Evolutionary conservation across 371 early-diverging fungal genomes (phyloP).

Genomic region (Mortierella sp.): DNA sequence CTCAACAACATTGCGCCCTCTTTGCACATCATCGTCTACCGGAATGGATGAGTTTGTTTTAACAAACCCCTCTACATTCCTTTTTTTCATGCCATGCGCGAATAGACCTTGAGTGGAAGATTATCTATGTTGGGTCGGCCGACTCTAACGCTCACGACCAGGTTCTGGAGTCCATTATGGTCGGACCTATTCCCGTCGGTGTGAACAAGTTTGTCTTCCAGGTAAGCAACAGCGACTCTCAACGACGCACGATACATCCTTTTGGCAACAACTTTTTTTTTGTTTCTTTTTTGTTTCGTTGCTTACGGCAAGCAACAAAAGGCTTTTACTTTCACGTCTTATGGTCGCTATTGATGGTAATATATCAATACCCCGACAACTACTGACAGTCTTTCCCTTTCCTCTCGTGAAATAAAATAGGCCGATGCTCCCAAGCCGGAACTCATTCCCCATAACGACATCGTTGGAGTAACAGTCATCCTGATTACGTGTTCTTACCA

Average conservation of each 20-base stretch:
- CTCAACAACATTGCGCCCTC: background rate
- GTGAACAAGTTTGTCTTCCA: constrained; percentile 93
- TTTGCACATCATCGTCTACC: background rate
- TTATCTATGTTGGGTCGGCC: constrained; percentile 95
- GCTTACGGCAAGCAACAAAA: background rate
- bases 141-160: constrained; percentile 90
- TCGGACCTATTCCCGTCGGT: constrained; percentile 98
- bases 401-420: constrained; percentile 40
- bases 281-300: background rate
- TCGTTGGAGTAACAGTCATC: constrained; percentile 92
- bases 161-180: constrained; percentile 93
- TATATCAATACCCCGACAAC: background rate
- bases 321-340: background rate
- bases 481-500: constrained; percentile 91
- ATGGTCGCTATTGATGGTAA: background rate
- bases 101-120: constrained; percentile 96
- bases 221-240: constrained; percentile 60
- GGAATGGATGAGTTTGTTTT: background rate
- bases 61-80: background rate
- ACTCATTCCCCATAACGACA: constrained; percentile 81
- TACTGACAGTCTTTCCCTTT: background rate
- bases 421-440: constrained; percentile 81
- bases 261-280: background rate
- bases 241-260: background rate
- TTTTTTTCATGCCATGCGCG: background rate